Percentiles rank a stretch among this genome's conserved stretches.
These are phyloP conservation scores for Debaryomyces tyrocola DNA, from an alignment of 805 yeast genomes.

Conservation along the genomic window DNA sequence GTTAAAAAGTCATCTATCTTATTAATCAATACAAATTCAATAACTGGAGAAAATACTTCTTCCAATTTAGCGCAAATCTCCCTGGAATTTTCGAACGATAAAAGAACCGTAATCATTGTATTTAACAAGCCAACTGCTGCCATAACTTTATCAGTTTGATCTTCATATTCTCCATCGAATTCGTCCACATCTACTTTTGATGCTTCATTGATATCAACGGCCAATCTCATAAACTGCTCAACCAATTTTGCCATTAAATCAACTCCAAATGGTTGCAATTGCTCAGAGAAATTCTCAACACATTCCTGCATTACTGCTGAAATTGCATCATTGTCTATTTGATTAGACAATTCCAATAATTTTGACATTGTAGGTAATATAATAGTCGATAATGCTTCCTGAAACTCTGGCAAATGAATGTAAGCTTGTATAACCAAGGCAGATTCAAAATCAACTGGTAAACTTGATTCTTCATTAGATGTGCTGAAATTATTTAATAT, in stretches of 20 bases:
- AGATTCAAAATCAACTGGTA: conserved; percentile 81
- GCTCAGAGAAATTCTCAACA: conserved; percentile 84
- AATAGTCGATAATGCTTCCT: conserved; percentile 62
- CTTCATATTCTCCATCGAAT: conserved; percentile 27
- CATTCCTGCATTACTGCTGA: conserved; percentile 94
- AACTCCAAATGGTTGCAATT: conserved; percentile 80
- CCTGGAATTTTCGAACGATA: conserved; percentile 78
- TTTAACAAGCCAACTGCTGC: conserved; percentile 81
- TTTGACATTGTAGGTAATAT: conserved; percentile 83
- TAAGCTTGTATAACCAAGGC: conserved; percentile 84
- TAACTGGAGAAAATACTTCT: conserved; percentile 66
- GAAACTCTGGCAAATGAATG: conserved; percentile 62
- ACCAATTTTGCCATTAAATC: conserved; percentile 56
- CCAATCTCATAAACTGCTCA: conserved; percentile 58
- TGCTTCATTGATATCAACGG: conserved; percentile 54
- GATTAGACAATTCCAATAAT: conserved; percentile 69
- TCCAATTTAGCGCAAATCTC: conserved; percentile 66
- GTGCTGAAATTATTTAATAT: conserved; percentile 30
- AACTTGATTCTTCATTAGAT: conserved; percentile 26
- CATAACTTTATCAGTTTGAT: conserved; percentile 65
- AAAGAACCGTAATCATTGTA: conserved; percentile 77
- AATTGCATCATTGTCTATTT: conserved; percentile 82
- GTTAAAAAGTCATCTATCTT: conserved; percentile 71
- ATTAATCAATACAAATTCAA: conserved; percentile 63
- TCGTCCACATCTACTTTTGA: conserved; percentile 26